Evolutionary conservation across 371 early-diverging fungal species (phyloP).

Genomic region (Choanephora cucurbitarum): DNA sequence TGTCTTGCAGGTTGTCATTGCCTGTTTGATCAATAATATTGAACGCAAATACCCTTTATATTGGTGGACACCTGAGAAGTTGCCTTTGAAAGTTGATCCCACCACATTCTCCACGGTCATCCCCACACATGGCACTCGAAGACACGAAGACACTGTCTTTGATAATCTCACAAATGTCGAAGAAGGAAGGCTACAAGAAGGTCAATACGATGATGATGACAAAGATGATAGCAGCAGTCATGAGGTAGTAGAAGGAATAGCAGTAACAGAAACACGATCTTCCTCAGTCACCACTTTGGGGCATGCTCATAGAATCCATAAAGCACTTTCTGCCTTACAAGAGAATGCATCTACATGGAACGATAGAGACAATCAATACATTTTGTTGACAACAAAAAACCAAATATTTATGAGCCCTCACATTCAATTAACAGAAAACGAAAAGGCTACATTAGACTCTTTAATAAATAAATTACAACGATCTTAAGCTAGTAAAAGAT

Average conservation of each 20-base stretch:
- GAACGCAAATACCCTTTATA: constrained; percentile 66
- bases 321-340: constrained; percentile 7
- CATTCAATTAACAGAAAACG: not conserved
- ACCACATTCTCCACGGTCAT: constrained; percentile 6
- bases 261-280: not conserved
- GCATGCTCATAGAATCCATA: not conserved
- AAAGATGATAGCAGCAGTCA: not conserved
- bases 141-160: constrained; percentile 4
- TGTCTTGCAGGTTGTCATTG: constrained; percentile 57
- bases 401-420: not conserved
- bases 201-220: not conserved
- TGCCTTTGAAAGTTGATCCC: constrained; percentile 20
- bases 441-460: not conserved
- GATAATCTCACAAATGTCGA: constrained; percentile 8
- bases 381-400: not conserved
- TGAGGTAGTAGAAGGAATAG: not conserved
- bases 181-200: constrained; percentile 6
- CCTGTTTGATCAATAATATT: constrained; percentile 69
- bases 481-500: not conserved
- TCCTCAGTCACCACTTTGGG: constrained; percentile 5
- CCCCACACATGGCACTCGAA: not conserved
- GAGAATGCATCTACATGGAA: constrained; percentile 1
- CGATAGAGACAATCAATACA: not conserved
- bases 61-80: constrained; percentile 57
- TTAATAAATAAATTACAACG: not conserved